Evolutionary conservation across 2,329 filamentous ascomycete genomes (phyloP), one percentile per base, ranked within the genome.

Genomic region (Orbilia oligospora): DNA sequence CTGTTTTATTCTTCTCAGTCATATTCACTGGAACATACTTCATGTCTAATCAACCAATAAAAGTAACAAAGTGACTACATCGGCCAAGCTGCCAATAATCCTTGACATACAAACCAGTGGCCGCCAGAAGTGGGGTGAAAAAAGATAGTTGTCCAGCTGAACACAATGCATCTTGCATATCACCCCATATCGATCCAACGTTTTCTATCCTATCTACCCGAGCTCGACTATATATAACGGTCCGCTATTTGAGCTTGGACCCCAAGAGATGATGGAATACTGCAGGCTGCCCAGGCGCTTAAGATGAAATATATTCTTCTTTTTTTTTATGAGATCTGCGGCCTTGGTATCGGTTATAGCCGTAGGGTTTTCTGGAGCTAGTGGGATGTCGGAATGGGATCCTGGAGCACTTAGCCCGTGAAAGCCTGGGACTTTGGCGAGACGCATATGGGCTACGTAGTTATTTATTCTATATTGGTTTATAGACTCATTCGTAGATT

Each of bases 231-330:
- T 44, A 61, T 14, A 44, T 44, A 61, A 61, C 56, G 56, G 56
- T 27, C 56, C 56, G 56, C 27, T 44, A 20, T 61, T n/a, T 22
- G 56, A 61, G 56, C 56, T 61, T 33, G 56, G 56, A 18, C 36
- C 56, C 1, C 16, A 20, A 30, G 27, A 27, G 18, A 27, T 61
- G 33, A 61, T 44, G 36, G 56, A 61, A 27, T 58, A n/a, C 4
- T 30, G 56, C 56, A 61, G 36, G 12, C 36, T 24, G 53, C 53
- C 53, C 33, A 58, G 53, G 56, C 56, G 56, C 56, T 61, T 61
- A 61, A 6, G 33, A 41, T n/a, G 18, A n/a, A 9, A 46, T 38
- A 16, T 30, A 6, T 30, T 30, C 27, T 30, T 30, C 6, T 30
- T 30, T 30, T 6, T 30, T 6, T n/a, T 58, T 1, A 20, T 24